Percentiles rank a stretch among this genome's conserved stretches.
phyloP scores from a whole-genome alignment of 2,329 filamentous ascomycete genomes.

The Colletotrichum filicis region DNA sequence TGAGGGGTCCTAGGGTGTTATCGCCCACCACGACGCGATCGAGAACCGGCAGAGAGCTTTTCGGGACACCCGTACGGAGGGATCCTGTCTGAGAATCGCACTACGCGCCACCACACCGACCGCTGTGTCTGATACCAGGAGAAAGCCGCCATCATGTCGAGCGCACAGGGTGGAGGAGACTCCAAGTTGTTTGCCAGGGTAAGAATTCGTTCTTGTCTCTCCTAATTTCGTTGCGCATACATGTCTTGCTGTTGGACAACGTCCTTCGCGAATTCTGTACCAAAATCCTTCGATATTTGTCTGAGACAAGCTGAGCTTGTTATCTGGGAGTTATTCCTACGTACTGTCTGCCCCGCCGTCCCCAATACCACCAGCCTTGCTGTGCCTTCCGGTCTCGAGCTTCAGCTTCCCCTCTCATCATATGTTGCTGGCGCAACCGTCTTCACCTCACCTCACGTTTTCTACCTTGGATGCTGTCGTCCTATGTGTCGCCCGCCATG shows the following conservation, averaged over 20 bases:
- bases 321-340: not conserved
- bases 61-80: conserved; percentile 11
- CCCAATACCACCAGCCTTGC: not conserved
- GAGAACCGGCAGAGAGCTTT: conserved; percentile 19
- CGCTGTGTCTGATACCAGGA: not conserved
- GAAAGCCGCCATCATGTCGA: conserved; percentile 59
- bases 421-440: not conserved
- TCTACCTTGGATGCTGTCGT: not conserved
- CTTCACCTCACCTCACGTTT: not conserved
- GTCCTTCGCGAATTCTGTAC: not conserved
- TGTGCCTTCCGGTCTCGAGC: not conserved
- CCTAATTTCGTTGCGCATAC: conserved; percentile 10
- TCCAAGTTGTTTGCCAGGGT: conserved; percentile 99
- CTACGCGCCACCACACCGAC: conserved; percentile 6
- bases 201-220: conserved; percentile 49
- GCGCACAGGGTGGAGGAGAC: conserved; percentile 80
- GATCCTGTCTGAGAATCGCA: conserved; percentile 16
- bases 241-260: not conserved
- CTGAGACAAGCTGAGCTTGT: not conserved
- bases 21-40: conserved; percentile 30
- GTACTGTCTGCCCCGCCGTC: not conserved
- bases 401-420: not conserved
- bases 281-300: conserved; percentile 7
- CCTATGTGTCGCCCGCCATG: conserved; percentile 50
- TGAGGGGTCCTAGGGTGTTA: conserved; percentile 35